These are phyloP conservation scores for Backusella macrospora DNA, from an alignment of 192 early-diverging fungal genomes.

Conservation along the genomic window DNA sequence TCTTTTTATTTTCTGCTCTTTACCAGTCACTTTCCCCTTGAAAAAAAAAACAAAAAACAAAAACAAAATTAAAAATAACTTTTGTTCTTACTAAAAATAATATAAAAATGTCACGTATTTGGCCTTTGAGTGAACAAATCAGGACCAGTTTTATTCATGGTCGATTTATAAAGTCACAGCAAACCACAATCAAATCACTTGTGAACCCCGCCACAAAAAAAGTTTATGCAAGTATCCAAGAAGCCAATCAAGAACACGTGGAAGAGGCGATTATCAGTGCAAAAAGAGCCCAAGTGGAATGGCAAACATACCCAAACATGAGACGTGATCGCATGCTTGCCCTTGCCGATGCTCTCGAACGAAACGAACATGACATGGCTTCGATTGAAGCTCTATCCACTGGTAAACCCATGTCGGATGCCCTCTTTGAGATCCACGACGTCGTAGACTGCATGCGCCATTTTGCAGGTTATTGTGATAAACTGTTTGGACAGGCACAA, in stretches of 20 bases:
- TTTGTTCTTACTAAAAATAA: neutral
- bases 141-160: constrained; percentile 15
- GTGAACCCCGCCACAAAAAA: neutral
- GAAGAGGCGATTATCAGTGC: constrained; percentile 7
- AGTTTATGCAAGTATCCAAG: neutral
- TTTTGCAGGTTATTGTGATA: constrained; percentile 70
- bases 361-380: constrained; percentile 43
- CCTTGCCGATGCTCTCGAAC: constrained; percentile 45
- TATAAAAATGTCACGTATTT: constrained; percentile 10
- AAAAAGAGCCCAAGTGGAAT: neutral
- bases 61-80: constrained; percentile 9
- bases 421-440: constrained; percentile 49
- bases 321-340: constrained; percentile 52
- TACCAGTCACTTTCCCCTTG: neutral
- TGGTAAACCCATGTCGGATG: constrained; percentile 55
- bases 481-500: constrained; percentile 50
- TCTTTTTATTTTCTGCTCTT: too few relatives aligned
- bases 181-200: neutral
- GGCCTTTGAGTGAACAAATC: constrained; percentile 12
- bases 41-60: neutral
- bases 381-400: constrained; percentile 53
- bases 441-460: constrained; percentile 70
- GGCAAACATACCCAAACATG: neutral
- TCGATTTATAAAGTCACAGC: neutral
- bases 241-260: constrained; percentile 20